Evolutionary conservation across 768 basidiomycete genomes (phyloP), one percentile per base, ranked within the genome.

Genomic region (Boletus reticulatus): DNA sequence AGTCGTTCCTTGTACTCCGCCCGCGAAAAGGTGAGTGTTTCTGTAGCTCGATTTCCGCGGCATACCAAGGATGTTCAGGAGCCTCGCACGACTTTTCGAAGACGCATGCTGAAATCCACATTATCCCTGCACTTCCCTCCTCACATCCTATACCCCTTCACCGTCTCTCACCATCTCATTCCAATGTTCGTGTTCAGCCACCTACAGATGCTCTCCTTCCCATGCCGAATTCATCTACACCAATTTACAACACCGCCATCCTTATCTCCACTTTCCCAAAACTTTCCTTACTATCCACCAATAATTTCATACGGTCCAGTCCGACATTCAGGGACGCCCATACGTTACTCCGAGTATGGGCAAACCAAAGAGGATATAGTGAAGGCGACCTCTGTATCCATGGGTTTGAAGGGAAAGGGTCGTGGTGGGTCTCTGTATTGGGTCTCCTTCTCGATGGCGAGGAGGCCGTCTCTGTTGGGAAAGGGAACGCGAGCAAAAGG

Each of bases 271-370:
- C 43, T 57, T 75, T 69, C 57, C 69, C 69, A 3, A 67, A 67
- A 29, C 69, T 76, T 1, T 67, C 78, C 17, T 69, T 82, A 4
- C 64, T 67, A 59, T 76, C 61, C 24, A 78, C 78, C 13, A 75
- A 82, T 31, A 79, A 82, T 44, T 75, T 87, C 41, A 74, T 80
- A 12, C 72, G 82, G 24, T 64, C 73, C 11, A 72, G 74, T 11
- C 79, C 88, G 0, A 79, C 85, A 0, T 94, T 92, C 68, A 69
- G 72, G 2, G 87, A 94, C 48, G 92, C 92, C 1, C 68, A 93
- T 10, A 78, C 88, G 0, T 77, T 98, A 1, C 81, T 98, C 16
- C 82, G 92, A 11, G 81, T 95, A 16, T 99, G 97, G 97, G 92
- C 91, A 2, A 84, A 86, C 48, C 89, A 94, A 62, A 79, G 94